Evolutionary conservation across 1,139 yeast species (phyloP).

Genomic region (Saccharomycopsis hybrid): DNA sequence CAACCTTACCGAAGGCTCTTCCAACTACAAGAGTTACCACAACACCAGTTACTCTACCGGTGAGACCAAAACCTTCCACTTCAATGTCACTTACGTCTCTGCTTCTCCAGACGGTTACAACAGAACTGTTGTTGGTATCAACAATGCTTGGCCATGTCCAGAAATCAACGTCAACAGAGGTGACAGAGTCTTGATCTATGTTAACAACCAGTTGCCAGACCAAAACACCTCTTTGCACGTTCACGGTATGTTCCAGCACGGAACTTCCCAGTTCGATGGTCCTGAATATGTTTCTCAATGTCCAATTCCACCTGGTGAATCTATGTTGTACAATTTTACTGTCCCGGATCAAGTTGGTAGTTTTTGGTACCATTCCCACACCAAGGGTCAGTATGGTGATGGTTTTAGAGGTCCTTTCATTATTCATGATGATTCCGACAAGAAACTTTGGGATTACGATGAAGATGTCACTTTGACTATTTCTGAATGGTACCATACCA

Average conservation of each 20-base stretch:
- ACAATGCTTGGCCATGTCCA: constrained; percentile 72
- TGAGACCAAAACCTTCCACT: constrained; percentile 25
- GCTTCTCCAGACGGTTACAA: constrained; percentile 62
- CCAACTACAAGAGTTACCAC: neutral
- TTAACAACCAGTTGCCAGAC: constrained; percentile 51
- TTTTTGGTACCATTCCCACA: constrained; percentile 81
- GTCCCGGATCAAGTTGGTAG: constrained; percentile 64
- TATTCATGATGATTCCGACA: constrained; percentile 46
- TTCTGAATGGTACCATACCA: constrained; percentile 57
- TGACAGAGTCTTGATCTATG: constrained; percentile 52
- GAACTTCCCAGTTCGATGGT: constrained; percentile 64
- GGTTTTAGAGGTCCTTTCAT: constrained; percentile 71
- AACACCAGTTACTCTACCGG: constrained; percentile 13
- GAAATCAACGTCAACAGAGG: constrained; percentile 56
- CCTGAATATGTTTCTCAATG: constrained; percentile 75
- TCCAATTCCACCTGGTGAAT: constrained; percentile 62
- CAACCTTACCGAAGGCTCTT: constrained; percentile 4
- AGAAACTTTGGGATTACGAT: constrained; percentile 49
- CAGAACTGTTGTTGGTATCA: constrained; percentile 53
- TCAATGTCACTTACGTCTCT: constrained; percentile 46
- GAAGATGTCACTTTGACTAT: constrained; percentile 52
- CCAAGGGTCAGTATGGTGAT: constrained; percentile 70
- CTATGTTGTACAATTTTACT: constrained; percentile 57
- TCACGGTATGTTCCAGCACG: constrained; percentile 68
- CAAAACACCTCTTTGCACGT: constrained; percentile 61